Conservation (phyloP, 352 stramenopile genomes). For the Globisporangium polare region DNA sequence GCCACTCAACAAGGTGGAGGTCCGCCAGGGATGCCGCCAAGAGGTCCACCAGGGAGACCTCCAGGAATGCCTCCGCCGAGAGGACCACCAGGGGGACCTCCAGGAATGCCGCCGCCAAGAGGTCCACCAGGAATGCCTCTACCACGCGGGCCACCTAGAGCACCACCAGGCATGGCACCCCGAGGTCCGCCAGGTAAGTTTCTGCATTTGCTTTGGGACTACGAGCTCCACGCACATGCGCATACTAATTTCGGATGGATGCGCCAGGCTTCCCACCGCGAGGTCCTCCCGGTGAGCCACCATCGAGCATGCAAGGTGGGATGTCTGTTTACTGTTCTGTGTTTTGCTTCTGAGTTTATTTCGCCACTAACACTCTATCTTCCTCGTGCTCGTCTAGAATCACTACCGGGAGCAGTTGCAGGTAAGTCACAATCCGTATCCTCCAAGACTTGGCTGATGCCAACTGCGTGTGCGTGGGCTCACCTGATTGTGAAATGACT, state of each 20-base stretch:
- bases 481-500: neutral
- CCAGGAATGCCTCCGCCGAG: slow-evolving; percentile 10
- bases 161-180: slow-evolving; percentile 13
- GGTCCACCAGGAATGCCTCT: slow-evolving; percentile 16
- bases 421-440: neutral
- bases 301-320: slow-evolving; percentile 15
- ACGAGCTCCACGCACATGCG: neutral
- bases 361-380: neutral
- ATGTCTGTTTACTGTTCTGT: neutral
- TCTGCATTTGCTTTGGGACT: neutral
- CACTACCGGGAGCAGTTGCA: neutral
- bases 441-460: neutral
- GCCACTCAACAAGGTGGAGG: neutral
- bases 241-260: neutral
- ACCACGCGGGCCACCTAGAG: slow-evolving; percentile 17
- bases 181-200: slow-evolving; percentile 19
- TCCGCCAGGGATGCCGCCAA: slow-evolving; percentile 6
- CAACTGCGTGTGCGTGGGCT: neutral
- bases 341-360: neutral
- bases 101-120: neutral
- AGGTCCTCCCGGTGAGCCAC: slow-evolving; percentile 14
- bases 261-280: slow-evolving; percentile 19
- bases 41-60: neutral
- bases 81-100: slow-evolving; percentile 1
- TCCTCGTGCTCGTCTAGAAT: neutral